phyloP scores from a whole-genome alignment of 106 monocot genomes.

The Platanthera zijinensis region DNA sequence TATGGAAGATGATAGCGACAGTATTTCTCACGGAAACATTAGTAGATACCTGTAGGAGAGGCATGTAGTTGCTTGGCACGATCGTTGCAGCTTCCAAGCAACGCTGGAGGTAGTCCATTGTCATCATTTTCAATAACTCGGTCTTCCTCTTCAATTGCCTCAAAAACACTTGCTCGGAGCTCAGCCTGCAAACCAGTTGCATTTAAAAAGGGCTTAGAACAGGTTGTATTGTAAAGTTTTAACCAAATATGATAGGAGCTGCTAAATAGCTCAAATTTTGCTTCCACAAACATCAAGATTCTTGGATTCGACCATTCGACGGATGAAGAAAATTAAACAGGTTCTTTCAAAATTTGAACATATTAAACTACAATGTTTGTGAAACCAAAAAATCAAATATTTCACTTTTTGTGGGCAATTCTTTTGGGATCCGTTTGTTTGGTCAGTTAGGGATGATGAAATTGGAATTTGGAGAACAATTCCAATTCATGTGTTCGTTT shows the following conservation, averaged over 20 bases:
- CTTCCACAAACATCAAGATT: neutral
- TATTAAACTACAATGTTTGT: neutral
- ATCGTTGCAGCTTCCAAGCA: slow-evolving; percentile 94
- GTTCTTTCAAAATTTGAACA: neutral
- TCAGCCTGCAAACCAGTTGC: slow-evolving; percentile 53
- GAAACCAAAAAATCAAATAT: neutral
- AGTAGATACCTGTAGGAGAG: slow-evolving; percentile 77
- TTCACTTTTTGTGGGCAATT: neutral
- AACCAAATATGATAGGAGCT: neutral
- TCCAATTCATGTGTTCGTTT: no score
- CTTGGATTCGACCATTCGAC: neutral
- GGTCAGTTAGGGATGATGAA: neutral
- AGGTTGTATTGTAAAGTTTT: neutral
- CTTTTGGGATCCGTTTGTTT: neutral
- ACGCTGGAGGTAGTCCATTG: slow-evolving; percentile 51
- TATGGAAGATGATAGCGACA: neutral
- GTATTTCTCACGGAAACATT: neutral
- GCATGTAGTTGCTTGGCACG: slow-evolving; percentile 91
- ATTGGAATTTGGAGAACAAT: no score
- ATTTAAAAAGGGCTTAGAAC: neutral
- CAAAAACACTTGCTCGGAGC: slow-evolving; percentile 93
- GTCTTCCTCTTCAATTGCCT: slow-evolving; percentile 98
- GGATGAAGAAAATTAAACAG: neutral
- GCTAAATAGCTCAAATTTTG: neutral
- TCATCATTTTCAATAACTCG: slow-evolving; percentile 73